Base-by-base conservation (phyloP, 345 rosid species). In the Gossypium raimondii region DNA sequence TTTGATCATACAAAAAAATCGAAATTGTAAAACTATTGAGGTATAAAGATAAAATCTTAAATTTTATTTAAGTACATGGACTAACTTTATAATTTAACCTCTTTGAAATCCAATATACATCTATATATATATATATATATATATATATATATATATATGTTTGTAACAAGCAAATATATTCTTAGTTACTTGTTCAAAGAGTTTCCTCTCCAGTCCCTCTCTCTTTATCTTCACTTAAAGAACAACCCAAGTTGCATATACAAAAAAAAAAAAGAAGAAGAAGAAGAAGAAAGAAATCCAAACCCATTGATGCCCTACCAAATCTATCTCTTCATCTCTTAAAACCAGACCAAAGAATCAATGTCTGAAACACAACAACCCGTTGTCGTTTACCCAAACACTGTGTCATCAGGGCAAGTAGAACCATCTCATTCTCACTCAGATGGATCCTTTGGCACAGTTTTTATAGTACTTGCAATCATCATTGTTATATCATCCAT, bases 381-480 rank as follows among this genome's bases (percentile, higher is more conserved):
- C 9, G 74, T 77, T 57, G 55, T 62, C 34, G 78, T 80, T 47
- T 81, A 86, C 73, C 90, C 93, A 1, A 81, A 80, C 83, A 70
- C 84, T n/a, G 73, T 80, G 25, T 38, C 82, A n/a, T 44, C 82
- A 0, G 72, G 65, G 38, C 86, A 71, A n/a, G 70, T 80, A 7
- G 76, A 84, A 20, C 20, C 81, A 0, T 18, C 85, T 2, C 50
- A 66, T 27, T 75, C 86, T 50, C 88, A 83, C 80, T 86, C 90
- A 11, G 74, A 78, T 50, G 93, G 90, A 20, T 89, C 93, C 11
- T 87, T 87, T 9, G 90, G 86, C 60, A 84, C 82, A 4, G 90
- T 85, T 17, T 89, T 85, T 73, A 83, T 89, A 27, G 87, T 87
- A 18, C 82, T 89, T 44, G 90, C 88, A 16, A 87, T 86, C n/a